Evolutionary conservation across 805 yeast genomes (phyloP).

Genomic region (Komagataella phaffii): DNA sequence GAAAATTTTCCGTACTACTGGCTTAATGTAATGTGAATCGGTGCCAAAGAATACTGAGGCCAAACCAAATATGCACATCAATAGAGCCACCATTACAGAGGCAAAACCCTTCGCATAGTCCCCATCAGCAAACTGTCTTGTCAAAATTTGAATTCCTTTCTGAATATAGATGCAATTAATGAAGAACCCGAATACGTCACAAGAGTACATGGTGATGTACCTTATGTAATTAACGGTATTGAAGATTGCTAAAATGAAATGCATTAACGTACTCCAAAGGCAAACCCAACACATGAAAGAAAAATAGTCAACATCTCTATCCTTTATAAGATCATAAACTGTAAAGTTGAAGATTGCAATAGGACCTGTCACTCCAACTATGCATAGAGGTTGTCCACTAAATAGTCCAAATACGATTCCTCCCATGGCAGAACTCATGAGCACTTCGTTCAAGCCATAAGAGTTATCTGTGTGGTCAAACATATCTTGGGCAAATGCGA

Average conservation of each 20-base stretch:
- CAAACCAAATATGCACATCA: conserved; percentile 73
- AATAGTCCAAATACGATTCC: conserved; percentile 81
- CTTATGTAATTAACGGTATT: conserved; percentile 58
- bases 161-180: conserved; percentile 80
- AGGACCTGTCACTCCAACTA: conserved; percentile 97
- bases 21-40: conserved; percentile 47
- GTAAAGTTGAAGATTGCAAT: conserved; percentile 87
- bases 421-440: conserved; percentile 74
- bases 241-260: conserved; percentile 53
- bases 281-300: conserved; percentile 95
- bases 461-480: conserved; percentile 79
- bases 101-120: conserved; percentile 47
- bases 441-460: conserved; percentile 86
- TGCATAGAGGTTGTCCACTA: conserved; percentile 85
- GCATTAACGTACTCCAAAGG: conserved; percentile 81
- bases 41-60: conserved; percentile 43
- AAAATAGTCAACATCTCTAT: conserved; percentile 45
- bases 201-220: conserved; percentile 68
- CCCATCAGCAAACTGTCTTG: conserved; percentile 45
- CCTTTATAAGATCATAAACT: conserved; percentile 55
- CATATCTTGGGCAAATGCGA: conserved; percentile 96
- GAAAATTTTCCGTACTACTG: conserved; percentile 50
- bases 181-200: conserved; percentile 89
- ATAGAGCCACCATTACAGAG: conserved; percentile 57
- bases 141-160: conserved; percentile 77